A percentile compares a stretch with the other conserved stretches of the same genome.
Evolutionary conservation across 2,329 filamentous ascomycete genomes (phyloP).

Genomic region (Xylaria digitata): DNA sequence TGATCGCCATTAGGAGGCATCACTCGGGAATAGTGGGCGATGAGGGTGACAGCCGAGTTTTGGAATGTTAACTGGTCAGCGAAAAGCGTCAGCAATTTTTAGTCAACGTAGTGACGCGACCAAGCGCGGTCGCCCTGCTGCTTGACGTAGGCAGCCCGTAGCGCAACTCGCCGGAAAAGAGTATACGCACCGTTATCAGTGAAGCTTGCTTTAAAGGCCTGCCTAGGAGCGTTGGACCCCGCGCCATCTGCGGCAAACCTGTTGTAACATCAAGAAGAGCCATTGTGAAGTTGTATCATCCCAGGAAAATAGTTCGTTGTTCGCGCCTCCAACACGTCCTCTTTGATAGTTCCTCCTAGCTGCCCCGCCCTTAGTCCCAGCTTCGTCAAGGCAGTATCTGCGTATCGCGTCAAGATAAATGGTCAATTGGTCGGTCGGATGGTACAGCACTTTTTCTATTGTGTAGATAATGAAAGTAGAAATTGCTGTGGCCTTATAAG

Average conservation of each 20-base stretch:
- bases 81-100: slow-evolving; percentile 29
- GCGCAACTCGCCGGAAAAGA: neutral
- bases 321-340: neutral
- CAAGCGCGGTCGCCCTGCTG: neutral
- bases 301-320: neutral
- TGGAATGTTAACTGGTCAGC: slow-evolving; percentile 77
- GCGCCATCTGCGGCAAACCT: slow-evolving; percentile 51
- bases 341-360: neutral
- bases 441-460: neutral
- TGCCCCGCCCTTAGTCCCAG: neutral
- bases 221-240: slow-evolving; percentile 63
- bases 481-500: neutral
- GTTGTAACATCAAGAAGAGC: slow-evolving; percentile 55
- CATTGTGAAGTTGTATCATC: slow-evolving; percentile 50
- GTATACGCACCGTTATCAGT: slow-evolving; percentile 67
- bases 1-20: slow-evolving; percentile 88
- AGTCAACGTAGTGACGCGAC: neutral
- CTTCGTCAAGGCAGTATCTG: slow-evolving; percentile 1
- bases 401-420: neutral
- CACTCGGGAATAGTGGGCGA: slow-evolving; percentile 93
- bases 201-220: slow-evolving; percentile 76
- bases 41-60: slow-evolving; percentile 81
- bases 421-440: neutral
- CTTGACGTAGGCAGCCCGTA: neutral
- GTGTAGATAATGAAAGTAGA: neutral